These are phyloP conservation scores for Penicillium occitanis DNA, from an alignment of 2,329 filamentous ascomycete genomes.

Conservation along the genomic window DNA sequence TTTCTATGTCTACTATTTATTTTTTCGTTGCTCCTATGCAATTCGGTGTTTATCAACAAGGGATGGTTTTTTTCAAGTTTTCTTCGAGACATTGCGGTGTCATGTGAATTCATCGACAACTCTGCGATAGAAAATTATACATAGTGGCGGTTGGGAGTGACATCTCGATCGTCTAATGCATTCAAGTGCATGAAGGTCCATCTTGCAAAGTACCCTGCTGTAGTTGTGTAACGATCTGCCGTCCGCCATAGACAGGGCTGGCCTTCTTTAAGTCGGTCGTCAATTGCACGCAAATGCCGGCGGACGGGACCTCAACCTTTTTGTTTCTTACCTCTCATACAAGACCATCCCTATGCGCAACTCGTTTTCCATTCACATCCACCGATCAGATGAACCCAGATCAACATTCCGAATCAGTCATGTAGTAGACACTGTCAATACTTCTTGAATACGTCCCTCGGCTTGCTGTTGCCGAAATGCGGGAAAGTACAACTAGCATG, in stretches of 20 bases:
- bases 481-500: background rate
- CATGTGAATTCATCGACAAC: background rate
- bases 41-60: slow-evolving; percentile 15
- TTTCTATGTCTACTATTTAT: slow-evolving; percentile 15
- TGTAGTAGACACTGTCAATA: background rate
- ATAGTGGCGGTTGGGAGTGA: background rate
- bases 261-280: background rate
- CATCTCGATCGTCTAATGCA: background rate
- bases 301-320: too few species aligned
- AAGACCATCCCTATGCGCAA: background rate
- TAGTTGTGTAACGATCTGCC: background rate
- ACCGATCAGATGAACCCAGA: background rate
- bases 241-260: background rate
- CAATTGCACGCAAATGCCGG: background rate
- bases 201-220: background rate
- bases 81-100: background rate
- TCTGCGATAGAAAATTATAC: slow-evolving; percentile 5
- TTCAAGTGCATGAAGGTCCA: background rate
- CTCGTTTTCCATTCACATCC: background rate
- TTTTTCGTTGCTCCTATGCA: slow-evolving; percentile 11
- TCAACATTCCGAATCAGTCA: background rate
- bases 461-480: background rate
- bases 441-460: background rate
- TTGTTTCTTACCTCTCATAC: background rate
- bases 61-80: slow-evolving; percentile 10